These are phyloP conservation scores for Scheffersomyces coipomensis DNA, from an alignment of 805 yeast species.

Conservation along the genomic window DNA sequence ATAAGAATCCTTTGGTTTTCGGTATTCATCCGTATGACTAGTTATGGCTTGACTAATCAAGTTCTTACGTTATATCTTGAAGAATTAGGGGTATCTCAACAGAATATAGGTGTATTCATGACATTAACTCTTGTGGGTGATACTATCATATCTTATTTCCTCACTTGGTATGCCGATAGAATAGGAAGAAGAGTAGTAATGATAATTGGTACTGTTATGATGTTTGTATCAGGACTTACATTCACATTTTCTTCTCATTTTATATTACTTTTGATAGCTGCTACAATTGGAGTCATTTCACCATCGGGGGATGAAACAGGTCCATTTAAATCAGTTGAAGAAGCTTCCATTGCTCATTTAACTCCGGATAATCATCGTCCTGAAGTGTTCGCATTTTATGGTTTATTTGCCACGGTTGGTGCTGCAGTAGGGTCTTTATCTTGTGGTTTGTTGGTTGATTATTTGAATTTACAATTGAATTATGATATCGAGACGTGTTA, in stretches of 20 bases:
- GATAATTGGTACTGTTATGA: constrained; percentile 60
- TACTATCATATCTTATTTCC: constrained; percentile 61
- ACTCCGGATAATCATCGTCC: constrained; percentile 65
- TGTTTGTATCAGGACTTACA: constrained; percentile 64
- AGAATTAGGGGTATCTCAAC: constrained; percentile 52
- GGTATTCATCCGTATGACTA: constrained; percentile 66
- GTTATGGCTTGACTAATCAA: constrained; percentile 80
- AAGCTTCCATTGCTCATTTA: constrained; percentile 76
- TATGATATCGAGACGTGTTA: constrained; percentile 46
- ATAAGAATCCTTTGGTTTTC: constrained; percentile 66
- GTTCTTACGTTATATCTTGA: constrained; percentile 67
- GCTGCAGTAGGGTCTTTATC: constrained; percentile 68
- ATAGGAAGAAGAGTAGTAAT: constrained; percentile 72
- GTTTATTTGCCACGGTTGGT: constrained; percentile 66
- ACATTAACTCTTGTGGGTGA: constrained; percentile 79
- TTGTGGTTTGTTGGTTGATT: constrained; percentile 60
- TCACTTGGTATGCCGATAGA: constrained; percentile 76
- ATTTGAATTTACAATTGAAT: constrained; percentile 25
- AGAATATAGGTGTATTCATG: constrained; percentile 75
- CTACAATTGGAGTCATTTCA: constrained; percentile 81
- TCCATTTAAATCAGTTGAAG: constrained; percentile 85
- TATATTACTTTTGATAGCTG: constrained; percentile 59
- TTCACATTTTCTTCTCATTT: constrained; percentile 60
- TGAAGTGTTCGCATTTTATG: constrained; percentile 73
- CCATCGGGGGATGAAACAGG: constrained; percentile 92